phyloP scores from a whole-genome alignment of 208 protist species.

The Polymyxa betae region DNA sequence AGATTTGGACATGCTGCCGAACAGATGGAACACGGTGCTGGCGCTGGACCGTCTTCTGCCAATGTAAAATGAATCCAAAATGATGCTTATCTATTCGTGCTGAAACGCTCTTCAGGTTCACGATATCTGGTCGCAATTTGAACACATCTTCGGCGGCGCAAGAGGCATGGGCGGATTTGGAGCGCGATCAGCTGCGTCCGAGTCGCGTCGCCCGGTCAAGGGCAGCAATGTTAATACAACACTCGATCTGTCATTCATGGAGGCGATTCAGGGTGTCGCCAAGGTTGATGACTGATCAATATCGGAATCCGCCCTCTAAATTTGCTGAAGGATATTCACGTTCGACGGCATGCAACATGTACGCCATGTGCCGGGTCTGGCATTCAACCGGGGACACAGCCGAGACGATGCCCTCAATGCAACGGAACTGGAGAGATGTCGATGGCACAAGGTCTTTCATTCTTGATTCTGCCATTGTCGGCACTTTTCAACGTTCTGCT shows the following conservation, averaged over 20 bases:
- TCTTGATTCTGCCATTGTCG: no score
- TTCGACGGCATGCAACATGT: neutral
- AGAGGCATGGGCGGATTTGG: neutral
- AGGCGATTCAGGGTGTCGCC: conserved; percentile 51
- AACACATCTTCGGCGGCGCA: neutral
- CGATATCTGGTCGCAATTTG: neutral
- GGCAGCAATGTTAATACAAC: neutral
- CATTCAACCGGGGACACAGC: conserved; percentile 19
- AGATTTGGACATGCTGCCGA: conserved; percentile 41
- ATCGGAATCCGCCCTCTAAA: neutral
- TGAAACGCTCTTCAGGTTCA: neutral
- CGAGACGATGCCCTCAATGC: conserved; percentile 5
- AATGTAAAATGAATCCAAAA: neutral
- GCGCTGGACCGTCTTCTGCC: neutral
- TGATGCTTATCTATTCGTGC: neutral
- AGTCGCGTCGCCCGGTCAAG: neutral
- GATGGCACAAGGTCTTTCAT: conserved; percentile 11
- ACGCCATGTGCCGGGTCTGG: conserved; percentile 47
- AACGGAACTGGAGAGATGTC: conserved; percentile 39
- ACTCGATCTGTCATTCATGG: conserved; percentile 57
- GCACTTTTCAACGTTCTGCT: no score
- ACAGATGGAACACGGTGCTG: conserved; percentile 16
- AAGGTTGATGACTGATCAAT: neutral
- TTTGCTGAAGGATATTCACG: neutral
- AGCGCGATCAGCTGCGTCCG: neutral